Evolutionary conservation across 2,329 filamentous ascomycete species (phyloP).

Genomic region (Apiospora marii): DNA sequence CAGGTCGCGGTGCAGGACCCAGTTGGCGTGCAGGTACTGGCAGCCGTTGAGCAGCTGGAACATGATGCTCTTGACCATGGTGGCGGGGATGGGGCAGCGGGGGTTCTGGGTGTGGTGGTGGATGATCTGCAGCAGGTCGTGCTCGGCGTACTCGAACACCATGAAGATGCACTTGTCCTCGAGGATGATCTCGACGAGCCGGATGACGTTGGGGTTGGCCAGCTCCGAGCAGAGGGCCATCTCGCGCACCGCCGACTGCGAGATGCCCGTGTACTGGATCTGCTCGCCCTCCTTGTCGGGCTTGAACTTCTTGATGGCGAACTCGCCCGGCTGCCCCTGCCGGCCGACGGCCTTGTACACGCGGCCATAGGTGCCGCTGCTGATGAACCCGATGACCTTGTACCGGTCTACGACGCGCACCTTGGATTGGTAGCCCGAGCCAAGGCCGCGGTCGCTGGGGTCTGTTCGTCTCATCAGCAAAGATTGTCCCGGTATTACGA

Average conservation of each 20-base stretch:
- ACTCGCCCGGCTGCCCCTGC: conserved; percentile 78
- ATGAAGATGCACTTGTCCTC: conserved; percentile 99
- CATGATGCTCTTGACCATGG: conserved; percentile 91
- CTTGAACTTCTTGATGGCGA: conserved; percentile 99
- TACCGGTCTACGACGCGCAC: conserved; percentile 92
- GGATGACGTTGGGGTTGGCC: conserved; percentile 86
- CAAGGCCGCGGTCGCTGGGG: conserved; percentile 56
- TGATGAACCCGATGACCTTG: conserved; percentile 97
- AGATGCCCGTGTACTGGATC: conserved; percentile 95
- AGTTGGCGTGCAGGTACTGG: conserved; percentile 93
- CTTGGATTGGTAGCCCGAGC: conserved; percentile 71
- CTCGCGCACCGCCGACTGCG: conserved; percentile 94
- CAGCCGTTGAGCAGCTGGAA: conserved; percentile 95
- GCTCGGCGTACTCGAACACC: conserved; percentile 98
- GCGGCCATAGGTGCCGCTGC: conserved; percentile 94
- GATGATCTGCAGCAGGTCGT: conserved; percentile 96
- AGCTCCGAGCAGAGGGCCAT: conserved; percentile 97
- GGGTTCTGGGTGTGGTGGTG: conserved; percentile 95
- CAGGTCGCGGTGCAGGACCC: conserved; percentile 95
- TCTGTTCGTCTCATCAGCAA: conserved; percentile 48
- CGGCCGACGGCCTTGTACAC: conserved; percentile 94
- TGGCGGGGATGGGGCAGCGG: conserved; percentile 85
- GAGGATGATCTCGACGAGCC: conserved; percentile 91
- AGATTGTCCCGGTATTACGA: neutral
- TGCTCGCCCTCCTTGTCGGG: conserved; percentile 97